Conservation (phyloP, 345 rosid species). For the Euphorbia tirucalli region DNA sequence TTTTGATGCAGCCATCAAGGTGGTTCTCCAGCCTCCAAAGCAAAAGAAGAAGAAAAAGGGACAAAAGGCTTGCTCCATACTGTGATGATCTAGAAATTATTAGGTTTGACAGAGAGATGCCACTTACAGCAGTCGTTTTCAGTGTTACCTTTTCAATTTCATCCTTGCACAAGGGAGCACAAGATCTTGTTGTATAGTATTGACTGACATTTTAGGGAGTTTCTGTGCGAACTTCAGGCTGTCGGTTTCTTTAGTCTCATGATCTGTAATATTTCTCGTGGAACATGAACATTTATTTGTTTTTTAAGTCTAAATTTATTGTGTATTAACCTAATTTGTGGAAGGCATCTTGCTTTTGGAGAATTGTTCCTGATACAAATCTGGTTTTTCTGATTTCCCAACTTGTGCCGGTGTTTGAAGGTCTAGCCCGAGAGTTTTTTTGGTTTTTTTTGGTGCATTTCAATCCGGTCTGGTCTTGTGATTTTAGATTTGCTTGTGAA, state of each 20-base stretch:
- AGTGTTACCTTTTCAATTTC: slow-evolving; percentile 1
- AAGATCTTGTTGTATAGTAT: slow-evolving; percentile 30
- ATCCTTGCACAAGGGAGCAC: slow-evolving; percentile 8
- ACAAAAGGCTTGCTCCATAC: slow-evolving; percentile 24
- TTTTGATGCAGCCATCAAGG: slow-evolving; percentile 35
- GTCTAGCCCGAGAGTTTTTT: not conserved
- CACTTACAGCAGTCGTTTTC: not conserved
- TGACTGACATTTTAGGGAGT: slow-evolving; percentile 30
- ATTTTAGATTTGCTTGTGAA: too few relatives aligned
- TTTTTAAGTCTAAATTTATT: too few relatives aligned
- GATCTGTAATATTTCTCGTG: slow-evolving; percentile 27
- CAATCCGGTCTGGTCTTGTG: not conserved
- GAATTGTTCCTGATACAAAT: not conserved
- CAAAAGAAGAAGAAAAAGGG: slow-evolving; percentile 32
- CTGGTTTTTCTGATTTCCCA: not conserved
- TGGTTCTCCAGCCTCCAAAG: slow-evolving; percentile 35
- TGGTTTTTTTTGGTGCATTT: not conserved
- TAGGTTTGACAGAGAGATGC: slow-evolving; percentile 9
- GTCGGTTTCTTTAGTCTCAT: slow-evolving; percentile 21
- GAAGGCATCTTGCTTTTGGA: not conserved
- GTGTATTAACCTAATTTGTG: not conserved
- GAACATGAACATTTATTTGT: slow-evolving; percentile 2
- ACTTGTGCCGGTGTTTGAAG: not conserved
- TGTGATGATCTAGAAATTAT: slow-evolving; percentile 15
- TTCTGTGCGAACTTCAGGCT: slow-evolving; percentile 24